phyloP scores from a whole-genome alignment of 148 eudicot species.

The Polygonum aviculare region DNA sequence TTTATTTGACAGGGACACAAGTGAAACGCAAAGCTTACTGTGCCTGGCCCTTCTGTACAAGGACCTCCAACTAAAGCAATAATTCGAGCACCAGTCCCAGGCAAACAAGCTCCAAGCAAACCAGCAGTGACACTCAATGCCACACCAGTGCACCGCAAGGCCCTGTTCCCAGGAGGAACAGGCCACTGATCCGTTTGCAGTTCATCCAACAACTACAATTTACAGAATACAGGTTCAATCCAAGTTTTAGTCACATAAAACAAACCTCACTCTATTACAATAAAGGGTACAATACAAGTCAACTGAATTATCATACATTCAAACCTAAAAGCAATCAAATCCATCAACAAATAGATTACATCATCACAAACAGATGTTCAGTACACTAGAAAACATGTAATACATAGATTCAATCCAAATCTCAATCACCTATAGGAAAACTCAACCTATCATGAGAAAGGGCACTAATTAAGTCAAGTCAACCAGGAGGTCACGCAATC shows the following conservation, averaged over 20 bases:
- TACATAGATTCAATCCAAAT: not conserved
- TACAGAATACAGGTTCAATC: constrained; percentile 8
- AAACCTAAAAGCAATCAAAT: not conserved
- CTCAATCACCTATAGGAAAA: not conserved
- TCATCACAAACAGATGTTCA: too few species aligned
- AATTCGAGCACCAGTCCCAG: constrained; percentile 83
- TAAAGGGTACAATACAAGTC: not conserved
- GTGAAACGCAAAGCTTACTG: constrained; percentile 36
- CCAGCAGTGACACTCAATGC: constrained; percentile 90
- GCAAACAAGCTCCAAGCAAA: constrained; percentile 70
- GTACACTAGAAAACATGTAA: too few species aligned
- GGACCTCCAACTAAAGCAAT: constrained; percentile 94
- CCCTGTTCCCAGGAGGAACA: constrained; percentile 73
- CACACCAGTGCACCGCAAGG: constrained; percentile 85
- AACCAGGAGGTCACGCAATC: not conserved
- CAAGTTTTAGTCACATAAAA: not conserved
- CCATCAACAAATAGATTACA: not conserved
- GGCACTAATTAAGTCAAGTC: not conserved
- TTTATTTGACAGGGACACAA: not conserved
- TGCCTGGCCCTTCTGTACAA: constrained; percentile 96
- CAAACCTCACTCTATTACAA: not conserved
- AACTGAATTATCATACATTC: not conserved
- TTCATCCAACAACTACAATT: constrained; percentile 70
- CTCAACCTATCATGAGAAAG: not conserved
- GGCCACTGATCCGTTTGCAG: constrained; percentile 87